Conservation (phyloP, 148 eudicot genomes). For the Pouteria glomerata region DNA sequence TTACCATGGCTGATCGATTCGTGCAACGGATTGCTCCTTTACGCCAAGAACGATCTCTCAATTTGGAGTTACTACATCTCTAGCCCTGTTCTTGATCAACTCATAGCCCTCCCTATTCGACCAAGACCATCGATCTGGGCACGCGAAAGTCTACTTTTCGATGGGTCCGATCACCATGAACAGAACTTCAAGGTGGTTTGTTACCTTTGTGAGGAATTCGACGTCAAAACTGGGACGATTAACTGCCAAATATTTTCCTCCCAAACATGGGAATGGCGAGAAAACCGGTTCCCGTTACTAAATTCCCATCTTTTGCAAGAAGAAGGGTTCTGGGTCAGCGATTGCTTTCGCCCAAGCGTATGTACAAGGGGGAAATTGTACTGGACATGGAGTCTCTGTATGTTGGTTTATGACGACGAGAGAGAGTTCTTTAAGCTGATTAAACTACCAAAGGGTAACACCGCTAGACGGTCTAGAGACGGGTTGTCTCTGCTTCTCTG, state of each 20-base stretch:
- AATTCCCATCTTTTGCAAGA: not conserved
- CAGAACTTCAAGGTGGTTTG: slow-evolving; percentile 8
- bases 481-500: not conserved
- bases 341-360: slow-evolving; percentile 4
- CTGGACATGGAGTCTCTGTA: slow-evolving; percentile 13
- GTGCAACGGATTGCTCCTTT: slow-evolving; percentile 22
- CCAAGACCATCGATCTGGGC: not conserved
- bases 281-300: not conserved
- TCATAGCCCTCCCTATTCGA: not conserved
- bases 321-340: not conserved
- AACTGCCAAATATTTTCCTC: slow-evolving; percentile 8
- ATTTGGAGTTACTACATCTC: slow-evolving; percentile 13
- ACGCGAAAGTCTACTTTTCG: not conserved
- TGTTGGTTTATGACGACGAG: slow-evolving; percentile 15
- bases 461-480: not conserved
- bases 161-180: not conserved
- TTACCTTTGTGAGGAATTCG: slow-evolving; percentile 7
- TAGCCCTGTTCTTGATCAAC: not conserved
- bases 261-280: slow-evolving; percentile 7
- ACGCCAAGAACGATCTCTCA: not conserved
- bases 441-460: not conserved
- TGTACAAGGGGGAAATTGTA: not conserved
- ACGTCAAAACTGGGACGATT: not conserved
- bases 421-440: slow-evolving; percentile 8
- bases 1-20: slow-evolving; percentile 12